phyloP scores from a whole-genome alignment of 257 asterid species.

The Knoxia roxburghii region DNA sequence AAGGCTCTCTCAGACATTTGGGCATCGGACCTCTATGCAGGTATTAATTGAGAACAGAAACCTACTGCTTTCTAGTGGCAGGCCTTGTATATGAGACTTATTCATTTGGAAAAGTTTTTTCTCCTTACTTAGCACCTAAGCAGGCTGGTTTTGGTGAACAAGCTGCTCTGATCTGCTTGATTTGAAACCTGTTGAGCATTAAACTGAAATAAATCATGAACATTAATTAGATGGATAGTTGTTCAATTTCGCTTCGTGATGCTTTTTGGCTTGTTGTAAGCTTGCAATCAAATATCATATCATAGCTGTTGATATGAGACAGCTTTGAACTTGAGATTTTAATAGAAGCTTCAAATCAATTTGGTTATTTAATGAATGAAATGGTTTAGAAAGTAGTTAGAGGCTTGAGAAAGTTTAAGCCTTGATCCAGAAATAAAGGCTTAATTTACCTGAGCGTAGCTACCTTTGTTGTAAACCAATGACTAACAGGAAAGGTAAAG shows the following conservation, averaged over 20 bases:
- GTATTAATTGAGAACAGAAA: constrained; percentile 14
- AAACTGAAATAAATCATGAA: no score
- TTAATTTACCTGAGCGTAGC: not conserved
- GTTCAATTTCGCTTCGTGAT: no score
- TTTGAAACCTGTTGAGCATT: no score
- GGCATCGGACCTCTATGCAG: constrained; percentile 33
- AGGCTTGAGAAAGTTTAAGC: not conserved
- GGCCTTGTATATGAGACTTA: not conserved
- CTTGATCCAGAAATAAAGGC: not conserved
- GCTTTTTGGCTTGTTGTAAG: no score
- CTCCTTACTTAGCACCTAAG: constrained; percentile 9
- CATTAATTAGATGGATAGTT: no score
- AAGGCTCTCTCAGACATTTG: constrained; percentile 34
- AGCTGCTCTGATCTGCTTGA: no score
- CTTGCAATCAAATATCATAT: no score
- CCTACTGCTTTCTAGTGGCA: not conserved
- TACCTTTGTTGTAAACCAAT: not conserved
- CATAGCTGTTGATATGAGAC: no score
- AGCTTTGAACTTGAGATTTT: no score
- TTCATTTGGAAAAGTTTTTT: not conserved
- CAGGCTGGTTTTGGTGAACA: no score
- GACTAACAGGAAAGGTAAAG: no score
- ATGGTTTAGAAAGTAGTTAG: not conserved
- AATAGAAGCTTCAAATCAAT: not conserved
- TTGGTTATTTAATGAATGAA: not conserved